phyloP scores from a whole-genome alignment of 2,329 filamentous ascomycete species.

The Aspergillus fumigatus region DNA sequence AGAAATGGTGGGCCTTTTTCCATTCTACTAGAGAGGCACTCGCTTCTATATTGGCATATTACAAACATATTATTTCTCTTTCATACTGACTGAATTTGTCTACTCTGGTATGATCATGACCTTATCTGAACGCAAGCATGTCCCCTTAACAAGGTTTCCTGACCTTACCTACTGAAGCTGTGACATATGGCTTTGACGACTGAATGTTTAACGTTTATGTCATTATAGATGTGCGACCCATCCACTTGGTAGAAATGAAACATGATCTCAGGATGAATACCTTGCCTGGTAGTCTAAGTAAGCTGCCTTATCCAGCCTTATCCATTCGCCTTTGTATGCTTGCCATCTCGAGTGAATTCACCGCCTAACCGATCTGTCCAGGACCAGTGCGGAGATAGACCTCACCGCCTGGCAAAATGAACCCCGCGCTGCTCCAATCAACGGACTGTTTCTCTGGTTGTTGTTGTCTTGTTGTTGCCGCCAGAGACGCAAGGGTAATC shows the following conservation, averaged over 20 bases:
- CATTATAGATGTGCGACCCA: background rate
- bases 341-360: slow-evolving; percentile 1
- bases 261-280: background rate
- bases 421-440: slow-evolving; percentile 26
- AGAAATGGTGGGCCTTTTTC: background rate
- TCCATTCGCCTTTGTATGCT: background rate
- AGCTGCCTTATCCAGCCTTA: background rate
- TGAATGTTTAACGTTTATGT: background rate
- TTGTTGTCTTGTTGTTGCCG: slow-evolving; percentile 4
- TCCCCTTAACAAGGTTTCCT: background rate
- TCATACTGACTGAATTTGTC: background rate
- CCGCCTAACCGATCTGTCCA: slow-evolving; percentile 5
- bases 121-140: background rate
- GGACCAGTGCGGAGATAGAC: slow-evolving; percentile 11
- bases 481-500: slow-evolving; percentile 19
- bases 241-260: background rate
- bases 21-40: background rate
- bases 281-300: background rate
- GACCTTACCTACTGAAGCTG: too few species aligned
- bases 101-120: background rate
- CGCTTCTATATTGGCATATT: background rate
- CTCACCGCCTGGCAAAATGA: slow-evolving; percentile 29
- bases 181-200: background rate
- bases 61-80: background rate
- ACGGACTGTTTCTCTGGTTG: slow-evolving; percentile 6